Evolutionary conservation across 768 basidiomycete species (phyloP).

Genomic region (Chalciporus pseudorubinellus): DNA sequence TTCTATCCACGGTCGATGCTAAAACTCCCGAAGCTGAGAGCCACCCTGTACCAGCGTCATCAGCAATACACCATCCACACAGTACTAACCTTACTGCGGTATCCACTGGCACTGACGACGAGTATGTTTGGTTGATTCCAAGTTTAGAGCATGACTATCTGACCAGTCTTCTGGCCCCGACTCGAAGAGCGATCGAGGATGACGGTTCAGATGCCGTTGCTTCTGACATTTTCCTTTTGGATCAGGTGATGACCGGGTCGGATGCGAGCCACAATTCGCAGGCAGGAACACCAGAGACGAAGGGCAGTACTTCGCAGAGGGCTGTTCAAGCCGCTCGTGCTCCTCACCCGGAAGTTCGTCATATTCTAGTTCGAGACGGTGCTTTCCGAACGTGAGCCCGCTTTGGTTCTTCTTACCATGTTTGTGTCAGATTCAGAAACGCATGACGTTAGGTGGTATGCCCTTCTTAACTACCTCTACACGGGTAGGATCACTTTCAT

Average conservation of each 20-base stretch:
- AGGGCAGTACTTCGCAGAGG: neutral
- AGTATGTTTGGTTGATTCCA: no score
- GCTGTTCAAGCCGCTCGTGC: neutral
- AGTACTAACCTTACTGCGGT: no score
- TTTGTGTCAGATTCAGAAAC: neutral
- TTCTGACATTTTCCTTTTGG: neutral
- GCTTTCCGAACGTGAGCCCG: conserved; percentile 25
- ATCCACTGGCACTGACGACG: no score
- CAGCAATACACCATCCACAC: no score
- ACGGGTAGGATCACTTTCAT: conserved; percentile 33
- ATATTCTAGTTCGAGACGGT: conserved; percentile 22
- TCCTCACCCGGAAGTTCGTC: conserved; percentile 6
- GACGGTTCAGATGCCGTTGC: neutral
- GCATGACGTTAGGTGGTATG: conserved; percentile 31
- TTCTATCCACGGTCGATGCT: no score
- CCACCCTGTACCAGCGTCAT: no score
- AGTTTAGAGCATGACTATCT: no score
- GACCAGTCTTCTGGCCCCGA: no score
- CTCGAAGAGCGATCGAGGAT: neutral
- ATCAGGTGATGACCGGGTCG: no score
- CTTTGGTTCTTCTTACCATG: neutral
- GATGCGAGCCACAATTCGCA: neutral
- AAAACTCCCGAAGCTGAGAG: no score
- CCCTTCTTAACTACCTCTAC: conserved; percentile 38
- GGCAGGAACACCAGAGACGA: neutral